Base-by-base conservation (phyloP, 2,329 filamentous ascomycete species). In the Beauveria asiatica region DNA sequence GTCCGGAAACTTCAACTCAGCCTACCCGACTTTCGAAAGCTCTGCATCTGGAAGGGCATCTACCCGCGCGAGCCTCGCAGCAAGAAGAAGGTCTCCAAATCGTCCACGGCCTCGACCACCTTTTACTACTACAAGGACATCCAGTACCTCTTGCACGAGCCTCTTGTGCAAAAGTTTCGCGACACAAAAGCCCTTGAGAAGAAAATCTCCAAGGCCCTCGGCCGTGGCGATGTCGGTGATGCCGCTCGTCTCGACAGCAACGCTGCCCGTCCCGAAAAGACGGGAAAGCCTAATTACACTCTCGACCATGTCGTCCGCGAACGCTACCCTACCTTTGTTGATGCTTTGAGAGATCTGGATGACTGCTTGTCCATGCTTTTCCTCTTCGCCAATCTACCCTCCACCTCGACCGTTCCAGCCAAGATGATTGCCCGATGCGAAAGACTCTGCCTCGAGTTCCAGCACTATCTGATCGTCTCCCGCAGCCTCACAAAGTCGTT, bases 21-120 rank as follows among this genome's bases (percentile, higher is more conserved):
- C 70, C 85, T 99, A 60, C 92, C 92, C 67, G 94, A 99, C 78
- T 99, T 99, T 78, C 88, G 94, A 77, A 89, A 96, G 78, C 83
- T 99, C 73, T 99, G 94, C 79, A 99, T 99, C 75, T 99, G 96
- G 88, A 97, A 97, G 81, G 94, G 92, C 69, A 97, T 99, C 74
- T 99, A 97, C 77, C 94, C 94, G 66, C 89, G 94, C 70, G 94
- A 99, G 80, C 94, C 94, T 65, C 86, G 94, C 71, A 96, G 89
- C 80, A 93, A 92, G 81, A 97, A 96, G 81, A 97, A 97, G 83
- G 94, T 90, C 46, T 90, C 89, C 72, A 96, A 95, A 76, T 91
- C 90, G 62, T 86, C 92, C 27, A 96, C 90, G 41, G 86, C 88
- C 63, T 92, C 89, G 60, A 97, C 93, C 30, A 99, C 94, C 64